Evolutionary conservation across 805 yeast species (phyloP), one percentile per base, ranked within the genome.

Genomic region (Candida quercuum): DNA sequence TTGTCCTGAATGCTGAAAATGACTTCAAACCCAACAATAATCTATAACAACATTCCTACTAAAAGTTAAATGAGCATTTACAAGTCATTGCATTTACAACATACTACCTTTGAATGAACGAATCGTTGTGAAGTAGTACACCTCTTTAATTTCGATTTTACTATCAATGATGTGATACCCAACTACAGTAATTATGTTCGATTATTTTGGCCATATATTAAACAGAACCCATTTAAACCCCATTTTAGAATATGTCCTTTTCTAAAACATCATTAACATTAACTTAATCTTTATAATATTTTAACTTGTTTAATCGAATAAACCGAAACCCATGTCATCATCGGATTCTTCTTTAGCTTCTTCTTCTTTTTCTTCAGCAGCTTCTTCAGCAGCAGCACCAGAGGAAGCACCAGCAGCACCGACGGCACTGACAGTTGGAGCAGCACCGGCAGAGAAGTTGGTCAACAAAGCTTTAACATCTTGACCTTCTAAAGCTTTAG

Each of bases 291-390:
- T 29, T 29, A 29, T 29, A 29, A 29, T 19, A 29, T 29, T 29
- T 19, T 29, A 39, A 40, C 7, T 33, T 38, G 43, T 51, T 67
- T 86, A 86, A 73, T 85, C 95, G 78, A 86, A 86, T 69, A 86
- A 80, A 71, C 89, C 91, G 86, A 83, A 80, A 64, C 95, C 95
- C 95, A 87, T 86, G 71, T 85, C 95, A 65, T 79, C 88, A 63
- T 78, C 83, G 47, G 76, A 73, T 62, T 71, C 72, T 56, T 61
- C 70, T 56, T 67, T 76, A 38, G 54, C 63, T 52, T 64, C 76
- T 52, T 63, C 79, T 41, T 60, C 80, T 49, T 60, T 80, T 47
- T 61, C 80, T 44, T 57, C 84, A 49, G 70, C 89, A 42, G 69
- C 86, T 42, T 72, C 84, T 45, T 66, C 85, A 57, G 69, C 84